Evolutionary conservation across 1,284 basidiomycete species (phyloP).

Genomic region (Microbotryomycetes sp.): DNA sequence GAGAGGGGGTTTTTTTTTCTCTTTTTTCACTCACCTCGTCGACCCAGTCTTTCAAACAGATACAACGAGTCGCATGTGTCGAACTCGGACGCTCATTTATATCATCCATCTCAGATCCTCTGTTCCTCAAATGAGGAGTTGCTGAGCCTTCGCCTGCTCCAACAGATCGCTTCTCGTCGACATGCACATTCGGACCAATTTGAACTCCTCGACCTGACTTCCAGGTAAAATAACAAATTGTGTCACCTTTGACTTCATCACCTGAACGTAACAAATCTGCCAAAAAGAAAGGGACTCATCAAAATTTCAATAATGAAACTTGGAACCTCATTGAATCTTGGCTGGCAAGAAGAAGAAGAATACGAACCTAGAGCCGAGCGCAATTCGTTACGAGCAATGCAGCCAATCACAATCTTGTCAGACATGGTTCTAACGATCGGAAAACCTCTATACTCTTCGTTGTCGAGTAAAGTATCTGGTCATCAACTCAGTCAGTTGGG

Average conservation of each 20-base stretch:
- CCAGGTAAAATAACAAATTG: constrained; percentile 18
- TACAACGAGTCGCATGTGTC: constrained; percentile 7
- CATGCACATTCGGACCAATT: neutral
- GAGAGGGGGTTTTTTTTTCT: neutral
- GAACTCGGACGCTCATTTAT: neutral
- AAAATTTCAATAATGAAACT: neutral
- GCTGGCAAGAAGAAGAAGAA: neutral
- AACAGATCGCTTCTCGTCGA: neutral
- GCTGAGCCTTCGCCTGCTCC: neutral
- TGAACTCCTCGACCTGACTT: neutral
- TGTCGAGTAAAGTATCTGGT: constrained; percentile 23
- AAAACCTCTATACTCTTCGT: constrained; percentile 67
- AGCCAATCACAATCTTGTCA: constrained; percentile 68
- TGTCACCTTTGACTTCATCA: constrained; percentile 10
- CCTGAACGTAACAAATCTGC: constrained; percentile 12
- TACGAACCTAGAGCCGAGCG: constrained; percentile 77
- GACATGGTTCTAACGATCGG: constrained; percentile 59
- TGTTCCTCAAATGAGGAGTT: neutral
- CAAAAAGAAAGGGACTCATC: neutral
- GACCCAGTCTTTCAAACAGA: constrained; percentile 32
- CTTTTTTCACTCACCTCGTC: constrained; percentile 28
- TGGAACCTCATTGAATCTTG: too few relatives aligned
- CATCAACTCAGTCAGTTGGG: constrained; percentile 53
- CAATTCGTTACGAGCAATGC: constrained; percentile 82
- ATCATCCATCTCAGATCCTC: neutral